Conservation (phyloP, 164 flowering plant species). For the Vitis rupestris region DNA sequence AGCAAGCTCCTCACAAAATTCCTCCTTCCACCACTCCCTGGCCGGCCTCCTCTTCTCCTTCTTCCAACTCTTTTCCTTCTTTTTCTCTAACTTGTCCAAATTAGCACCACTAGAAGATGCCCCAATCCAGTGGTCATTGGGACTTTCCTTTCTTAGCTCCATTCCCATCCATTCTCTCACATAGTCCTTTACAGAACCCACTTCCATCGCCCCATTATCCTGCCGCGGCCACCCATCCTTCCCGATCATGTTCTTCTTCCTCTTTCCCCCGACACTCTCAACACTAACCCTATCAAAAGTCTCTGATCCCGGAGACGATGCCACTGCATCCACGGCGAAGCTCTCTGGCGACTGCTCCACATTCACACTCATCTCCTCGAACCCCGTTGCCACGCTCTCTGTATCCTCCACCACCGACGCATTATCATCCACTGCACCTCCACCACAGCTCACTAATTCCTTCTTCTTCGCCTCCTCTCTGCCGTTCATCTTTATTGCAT, state of each 20-base stretch:
- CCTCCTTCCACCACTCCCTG: conserved; percentile 98
- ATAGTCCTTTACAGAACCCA: conserved; percentile 74
- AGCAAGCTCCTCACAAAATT: conserved; percentile 74
- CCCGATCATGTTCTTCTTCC: conserved; percentile 40
- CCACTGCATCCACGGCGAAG: conserved; percentile 14
- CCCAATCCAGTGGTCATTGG: conserved; percentile 62
- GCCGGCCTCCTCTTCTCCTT: conserved; percentile 60
- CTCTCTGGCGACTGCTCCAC: conserved; percentile 55
- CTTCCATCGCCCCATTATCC: conserved; percentile 40
- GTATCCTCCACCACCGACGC: conserved; percentile 74
- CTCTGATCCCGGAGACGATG: conserved; percentile 39
- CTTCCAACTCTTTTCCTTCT: conserved; percentile 48
- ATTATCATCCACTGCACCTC: conserved; percentile 43
- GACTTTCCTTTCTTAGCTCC: conserved; percentile 81
- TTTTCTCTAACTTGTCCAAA: conserved; percentile 32
- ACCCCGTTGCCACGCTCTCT: conserved; percentile 68
- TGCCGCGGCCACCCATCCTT: conserved; percentile 77
- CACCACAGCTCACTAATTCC: conserved; percentile 18
- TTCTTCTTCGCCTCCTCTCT: conserved; percentile 13
- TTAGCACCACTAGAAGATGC: conserved; percentile 21
- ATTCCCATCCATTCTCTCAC: conserved; percentile 98
- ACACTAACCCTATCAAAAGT: conserved; percentile 45
- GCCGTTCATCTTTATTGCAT: conserved; percentile 1
- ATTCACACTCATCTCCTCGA: conserved; percentile 49
- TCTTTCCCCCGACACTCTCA: conserved; percentile 42